A percentile compares a stretch with the other conserved stretches of the same genome.
Evolutionary conservation across 208 protist genomes (phyloP).

Genomic region (Trichomonas vaginalis): DNA sequence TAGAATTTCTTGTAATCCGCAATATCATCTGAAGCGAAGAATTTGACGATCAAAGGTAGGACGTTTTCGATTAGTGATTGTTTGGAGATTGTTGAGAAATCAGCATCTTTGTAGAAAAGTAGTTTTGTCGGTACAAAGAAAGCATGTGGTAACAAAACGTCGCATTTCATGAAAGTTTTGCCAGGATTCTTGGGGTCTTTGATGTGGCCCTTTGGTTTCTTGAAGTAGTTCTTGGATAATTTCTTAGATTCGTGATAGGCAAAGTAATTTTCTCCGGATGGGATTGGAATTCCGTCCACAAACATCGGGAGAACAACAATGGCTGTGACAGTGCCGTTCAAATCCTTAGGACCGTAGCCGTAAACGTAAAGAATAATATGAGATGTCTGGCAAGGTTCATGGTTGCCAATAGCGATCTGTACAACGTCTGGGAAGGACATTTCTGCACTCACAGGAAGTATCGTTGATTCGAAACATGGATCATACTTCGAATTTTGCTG

Average conservation of each 20-base stretch:
- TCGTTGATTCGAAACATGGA: not conserved
- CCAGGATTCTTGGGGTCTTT: not conserved
- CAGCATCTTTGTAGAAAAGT: not conserved
- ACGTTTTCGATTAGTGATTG: not conserved
- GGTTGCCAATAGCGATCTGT: not conserved
- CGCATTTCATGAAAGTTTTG: not conserved
- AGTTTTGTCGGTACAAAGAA: not conserved
- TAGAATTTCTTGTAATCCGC: not conserved
- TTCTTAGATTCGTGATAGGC: not conserved
- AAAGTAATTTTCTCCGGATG: not conserved
- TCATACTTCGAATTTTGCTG: not conserved
- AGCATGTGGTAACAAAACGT: not conserved
- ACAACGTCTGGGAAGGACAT: not conserved
- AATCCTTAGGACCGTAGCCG: not conserved
- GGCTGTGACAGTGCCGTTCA: not conserved
- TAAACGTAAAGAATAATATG: not conserved
- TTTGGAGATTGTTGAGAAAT: not conserved
- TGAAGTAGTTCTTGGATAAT: not conserved
- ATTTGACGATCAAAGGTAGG: not conserved
- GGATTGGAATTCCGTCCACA: not conserved
- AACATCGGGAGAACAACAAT: not conserved
- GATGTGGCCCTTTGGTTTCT: not conserved
- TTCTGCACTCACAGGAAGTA: not conserved
- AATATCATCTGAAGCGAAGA: not conserved
- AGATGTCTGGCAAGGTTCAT: not conserved